Evolutionary conservation across 163 green algal genomes (phyloP).

Genomic region (Chlorella variabilis): DNA sequence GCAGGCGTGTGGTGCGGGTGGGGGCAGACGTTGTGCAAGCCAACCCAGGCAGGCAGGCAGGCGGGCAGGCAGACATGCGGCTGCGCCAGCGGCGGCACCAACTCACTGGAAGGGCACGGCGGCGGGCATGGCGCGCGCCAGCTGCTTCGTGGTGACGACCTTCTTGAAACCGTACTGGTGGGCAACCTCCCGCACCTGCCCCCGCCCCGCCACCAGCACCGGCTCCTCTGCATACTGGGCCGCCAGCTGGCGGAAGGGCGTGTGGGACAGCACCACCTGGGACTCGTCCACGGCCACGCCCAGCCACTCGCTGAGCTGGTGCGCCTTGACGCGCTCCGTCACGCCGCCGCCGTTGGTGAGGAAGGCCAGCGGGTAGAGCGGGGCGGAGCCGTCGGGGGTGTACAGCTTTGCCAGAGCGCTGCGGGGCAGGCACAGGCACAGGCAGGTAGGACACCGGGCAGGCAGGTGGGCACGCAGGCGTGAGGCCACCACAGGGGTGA

Average conservation of each 20-base stretch:
- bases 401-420: constrained; percentile 60
- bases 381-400: constrained; percentile 19
- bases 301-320: constrained; percentile 61
- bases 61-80: not conserved
- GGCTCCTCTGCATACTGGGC: constrained; percentile 49
- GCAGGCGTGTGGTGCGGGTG: no score
- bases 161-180: constrained; percentile 65
- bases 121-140: constrained; percentile 56
- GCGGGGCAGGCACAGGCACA: not conserved
- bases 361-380: constrained; percentile 69
- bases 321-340: constrained; percentile 71
- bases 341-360: constrained; percentile 88
- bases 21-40: not conserved
- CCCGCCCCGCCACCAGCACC: constrained; percentile 77
- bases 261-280: constrained; percentile 84
- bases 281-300: constrained; percentile 9
- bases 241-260: constrained; percentile 71
- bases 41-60: not conserved
- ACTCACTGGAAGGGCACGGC: constrained; percentile 61
- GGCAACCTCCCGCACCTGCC: constrained; percentile 54
- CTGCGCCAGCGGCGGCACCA: no score
- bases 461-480: not conserved
- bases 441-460: no score
- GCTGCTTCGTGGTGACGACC: constrained; percentile 58
- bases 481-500: no score